Percentiles rank a stretch among this genome's conserved stretches.
phyloP scores from a whole-genome alignment of 169 alveolate genomes.

The Cryptosporidium tyzzeri region DNA sequence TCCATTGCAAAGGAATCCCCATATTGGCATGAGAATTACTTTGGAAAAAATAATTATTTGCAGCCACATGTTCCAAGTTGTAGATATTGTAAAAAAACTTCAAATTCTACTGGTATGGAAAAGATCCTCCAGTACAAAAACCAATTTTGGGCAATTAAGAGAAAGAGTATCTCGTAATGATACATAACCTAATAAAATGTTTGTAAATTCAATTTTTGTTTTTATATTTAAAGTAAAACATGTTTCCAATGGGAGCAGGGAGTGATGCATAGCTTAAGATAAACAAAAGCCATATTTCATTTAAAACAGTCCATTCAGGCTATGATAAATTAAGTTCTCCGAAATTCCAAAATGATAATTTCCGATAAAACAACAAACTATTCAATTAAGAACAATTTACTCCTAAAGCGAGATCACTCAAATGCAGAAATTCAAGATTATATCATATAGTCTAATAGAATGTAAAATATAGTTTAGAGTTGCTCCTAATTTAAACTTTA shows the following conservation, averaged over 20 bases:
- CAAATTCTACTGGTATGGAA: slow-evolving; percentile 60
- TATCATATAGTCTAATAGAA: slow-evolving; percentile 1
- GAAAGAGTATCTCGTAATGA: slow-evolving; percentile 13
- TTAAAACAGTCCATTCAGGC: neutral
- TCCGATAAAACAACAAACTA: neutral
- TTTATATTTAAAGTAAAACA: neutral
- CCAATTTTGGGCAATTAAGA: slow-evolving; percentile 53
- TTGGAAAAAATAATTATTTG: slow-evolving; percentile 29
- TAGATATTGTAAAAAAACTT: slow-evolving; percentile 57
- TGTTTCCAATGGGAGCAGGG: slow-evolving; percentile 12
- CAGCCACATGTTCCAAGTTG: slow-evolving; percentile 56
- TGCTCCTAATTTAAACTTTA: slow-evolving; percentile 35
- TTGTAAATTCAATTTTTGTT: slow-evolving; percentile 12
- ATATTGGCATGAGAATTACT: slow-evolving; percentile 62
- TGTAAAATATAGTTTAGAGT: slow-evolving; percentile 25
- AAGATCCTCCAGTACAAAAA: slow-evolving; percentile 42
- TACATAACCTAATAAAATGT: neutral
- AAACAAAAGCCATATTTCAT: neutral
- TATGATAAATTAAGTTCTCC: slow-evolving; percentile 13
- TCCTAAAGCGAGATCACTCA: neutral
- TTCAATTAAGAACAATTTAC: slow-evolving; percentile 7
- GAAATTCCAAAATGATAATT: neutral
- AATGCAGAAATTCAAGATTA: neutral
- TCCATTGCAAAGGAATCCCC: slow-evolving; percentile 74
- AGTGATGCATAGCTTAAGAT: slow-evolving; percentile 15